Percentiles rank a stretch among this genome's conserved stretches.
Conservation (phyloP, 495 filamentous ascomycete species). For the Penicillium riverlandense region DNA sequence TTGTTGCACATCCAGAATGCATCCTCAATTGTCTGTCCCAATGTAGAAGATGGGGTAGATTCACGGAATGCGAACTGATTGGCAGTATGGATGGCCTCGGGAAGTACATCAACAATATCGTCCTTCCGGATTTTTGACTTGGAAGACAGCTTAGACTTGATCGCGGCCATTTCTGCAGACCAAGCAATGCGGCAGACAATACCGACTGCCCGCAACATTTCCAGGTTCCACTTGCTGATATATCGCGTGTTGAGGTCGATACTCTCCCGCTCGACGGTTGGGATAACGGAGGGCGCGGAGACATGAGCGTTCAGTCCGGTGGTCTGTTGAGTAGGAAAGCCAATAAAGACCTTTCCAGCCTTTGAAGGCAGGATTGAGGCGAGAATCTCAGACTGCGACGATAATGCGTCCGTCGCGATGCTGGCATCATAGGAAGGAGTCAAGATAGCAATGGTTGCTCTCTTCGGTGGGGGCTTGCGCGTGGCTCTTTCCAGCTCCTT, state of each 20-base stretch:
- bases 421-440: conserved; percentile 87
- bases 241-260: conserved; percentile 94
- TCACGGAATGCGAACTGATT: conserved; percentile 77
- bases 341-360: conserved; percentile 88
- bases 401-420: conserved; percentile 50
- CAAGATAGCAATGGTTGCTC: conserved; percentile 74
- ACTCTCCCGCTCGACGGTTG: conserved; percentile 95
- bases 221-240: conserved; percentile 92
- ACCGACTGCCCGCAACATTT: conserved; percentile 86
- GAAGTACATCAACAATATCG: conserved; percentile 59
- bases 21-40: conserved; percentile 80
- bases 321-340: conserved; percentile 94
- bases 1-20: conserved; percentile 91
- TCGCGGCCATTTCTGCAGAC: conserved; percentile 71
- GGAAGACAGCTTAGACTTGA: conserved; percentile 41
- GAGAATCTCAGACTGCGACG: conserved; percentile 70
- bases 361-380: conserved; percentile 84
- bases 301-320: conserved; percentile 91
- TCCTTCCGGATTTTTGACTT: conserved; percentile 47
- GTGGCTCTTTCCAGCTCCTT: conserved; percentile 92
- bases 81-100: conserved; percentile 64
- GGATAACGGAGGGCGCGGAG: conserved; percentile 97
- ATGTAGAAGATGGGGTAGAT: conserved; percentile 76
- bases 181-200: conserved; percentile 86
- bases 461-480: conserved; percentile 90